These are phyloP conservation scores for Margaritispora aquatica DNA, from an alignment of 495 filamentous ascomycete species.

Conservation along the genomic window DNA sequence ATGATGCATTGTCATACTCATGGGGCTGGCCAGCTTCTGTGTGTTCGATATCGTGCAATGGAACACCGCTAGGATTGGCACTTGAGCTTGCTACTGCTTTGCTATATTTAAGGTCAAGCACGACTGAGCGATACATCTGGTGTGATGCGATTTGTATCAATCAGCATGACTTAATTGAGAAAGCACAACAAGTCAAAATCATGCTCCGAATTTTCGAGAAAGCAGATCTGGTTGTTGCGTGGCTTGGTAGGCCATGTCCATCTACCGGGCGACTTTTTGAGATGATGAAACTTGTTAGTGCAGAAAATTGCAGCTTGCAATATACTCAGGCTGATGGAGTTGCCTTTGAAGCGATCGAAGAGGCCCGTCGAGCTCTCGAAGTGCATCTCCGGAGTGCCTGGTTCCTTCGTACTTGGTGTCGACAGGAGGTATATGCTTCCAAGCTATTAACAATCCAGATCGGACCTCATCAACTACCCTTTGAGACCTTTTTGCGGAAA, in stretches of 20 bases:
- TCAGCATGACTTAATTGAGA: conserved; percentile 10
- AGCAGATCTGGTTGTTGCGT: conserved; percentile 3
- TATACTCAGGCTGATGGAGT: background rate
- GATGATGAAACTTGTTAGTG: background rate
- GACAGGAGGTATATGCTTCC: background rate
- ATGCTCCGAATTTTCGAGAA: conserved; percentile 14
- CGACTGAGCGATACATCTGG: conserved; percentile 5
- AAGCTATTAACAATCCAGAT: background rate
- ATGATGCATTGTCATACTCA: conserved; percentile 5
- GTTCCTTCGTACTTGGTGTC: background rate
- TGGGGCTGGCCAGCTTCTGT: background rate
- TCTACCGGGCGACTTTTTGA: background rate
- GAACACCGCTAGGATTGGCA: background rate
- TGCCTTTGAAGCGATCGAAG: background rate
- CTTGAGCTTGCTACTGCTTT: background rate
- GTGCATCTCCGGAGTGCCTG: background rate
- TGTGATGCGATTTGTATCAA: conserved; percentile 18
- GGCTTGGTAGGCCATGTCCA: conserved; percentile 3
- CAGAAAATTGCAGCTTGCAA: background rate
- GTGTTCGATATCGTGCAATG: background rate
- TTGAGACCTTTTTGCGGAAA: background rate
- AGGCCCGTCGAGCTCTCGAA: background rate
- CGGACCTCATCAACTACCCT: background rate
- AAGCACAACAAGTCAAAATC: conserved; percentile 9
- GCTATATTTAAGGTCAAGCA: background rate